Evolutionary conservation across 1,139 yeast species (phyloP).

Genomic region (Hemisphaericaspora xylofermentans): DNA sequence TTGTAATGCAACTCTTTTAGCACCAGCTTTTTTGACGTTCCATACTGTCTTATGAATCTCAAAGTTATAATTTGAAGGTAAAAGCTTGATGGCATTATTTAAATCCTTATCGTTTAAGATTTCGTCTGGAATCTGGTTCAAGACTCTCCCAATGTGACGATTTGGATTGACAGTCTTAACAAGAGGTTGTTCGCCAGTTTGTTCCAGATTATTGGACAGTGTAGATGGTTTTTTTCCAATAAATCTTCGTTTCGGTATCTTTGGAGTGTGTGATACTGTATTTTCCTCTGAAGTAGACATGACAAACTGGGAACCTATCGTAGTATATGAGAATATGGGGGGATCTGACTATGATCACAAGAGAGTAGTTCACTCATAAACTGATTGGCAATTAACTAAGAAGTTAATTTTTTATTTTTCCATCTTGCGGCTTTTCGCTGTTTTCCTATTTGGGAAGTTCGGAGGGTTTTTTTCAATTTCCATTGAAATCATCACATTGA

Average conservation of each 20-base stretch:
- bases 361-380: background rate
- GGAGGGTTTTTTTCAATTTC: background rate
- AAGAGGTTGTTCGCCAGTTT: conserved; percentile 16
- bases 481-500: background rate
- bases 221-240: conserved; percentile 28
- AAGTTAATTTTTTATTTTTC: background rate
- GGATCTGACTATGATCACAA: too few species aligned
- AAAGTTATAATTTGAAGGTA: conserved; percentile 91
- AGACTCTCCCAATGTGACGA: conserved; percentile 51
- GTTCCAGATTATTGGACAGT: conserved; percentile 1
- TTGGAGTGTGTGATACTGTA: conserved; percentile 6
- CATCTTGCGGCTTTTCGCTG: conserved; percentile 1
- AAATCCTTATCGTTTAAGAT: conserved; percentile 76
- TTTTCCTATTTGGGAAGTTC: conserved; percentile 2
- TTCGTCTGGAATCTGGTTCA: conserved; percentile 90
- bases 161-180: conserved; percentile 17
- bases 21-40: conserved; percentile 75
- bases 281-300: background rate
- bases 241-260: conserved; percentile 30
- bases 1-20: conserved; percentile 83
- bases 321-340: background rate
- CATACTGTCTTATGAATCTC: conserved; percentile 95
- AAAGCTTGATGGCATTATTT: conserved; percentile 72
- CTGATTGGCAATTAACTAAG: background rate
- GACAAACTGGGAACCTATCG: too few species aligned